Base-by-base conservation (phyloP, 78 protist genomes). In the Blattamonas nauphoetae region DNA sequence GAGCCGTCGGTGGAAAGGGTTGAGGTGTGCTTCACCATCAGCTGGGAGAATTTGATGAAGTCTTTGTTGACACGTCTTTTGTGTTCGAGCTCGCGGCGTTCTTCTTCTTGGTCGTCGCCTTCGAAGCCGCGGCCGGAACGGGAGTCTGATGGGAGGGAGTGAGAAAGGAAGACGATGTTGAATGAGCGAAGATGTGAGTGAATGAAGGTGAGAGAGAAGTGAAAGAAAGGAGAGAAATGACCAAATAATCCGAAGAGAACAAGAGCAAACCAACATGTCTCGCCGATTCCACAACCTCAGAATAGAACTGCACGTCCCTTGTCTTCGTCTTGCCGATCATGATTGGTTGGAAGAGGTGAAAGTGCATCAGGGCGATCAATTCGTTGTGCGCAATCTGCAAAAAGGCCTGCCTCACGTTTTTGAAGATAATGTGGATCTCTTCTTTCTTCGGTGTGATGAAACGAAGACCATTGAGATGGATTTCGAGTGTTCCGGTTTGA, bases 291-390 rank as follows among this genome's bases (percentile, higher is more conserved):
- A 87, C 87, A 42, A 95, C 94, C 45, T 95, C 97, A 64, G 90
- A 88, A 88, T 80, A 92, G 85, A 96, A 96, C 85, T 95, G 97
- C 32, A 96, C 90, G 63, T 96, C 98, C 55, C 86, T 78, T 11
- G 90, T 44, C 88, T 92, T 93, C 93, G 96, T 96, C 90, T 94
- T 94, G 71, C 95, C 96, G 42, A 96, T 85, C 94, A 96, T 94
- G 81, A 96, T 87, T 0, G 92, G 93, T 64, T 92, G 81, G 44
- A 91, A 41, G 42, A 96, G 90, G 88, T 96, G 98, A 86, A 96
- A 93, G 90, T 96, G 97, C 29, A 96, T 35, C 44, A 96, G 46
- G 0, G 90, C 95, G 43, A 93, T 77, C 38, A 92, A 78, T 1
- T 96, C 97, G 42, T 91, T 78, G 45, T 93, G 89, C 4, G 96